Conservation (phyloP, 2,329 filamentous ascomycete species). For the Pseudogymnoascus sp. region DNA sequence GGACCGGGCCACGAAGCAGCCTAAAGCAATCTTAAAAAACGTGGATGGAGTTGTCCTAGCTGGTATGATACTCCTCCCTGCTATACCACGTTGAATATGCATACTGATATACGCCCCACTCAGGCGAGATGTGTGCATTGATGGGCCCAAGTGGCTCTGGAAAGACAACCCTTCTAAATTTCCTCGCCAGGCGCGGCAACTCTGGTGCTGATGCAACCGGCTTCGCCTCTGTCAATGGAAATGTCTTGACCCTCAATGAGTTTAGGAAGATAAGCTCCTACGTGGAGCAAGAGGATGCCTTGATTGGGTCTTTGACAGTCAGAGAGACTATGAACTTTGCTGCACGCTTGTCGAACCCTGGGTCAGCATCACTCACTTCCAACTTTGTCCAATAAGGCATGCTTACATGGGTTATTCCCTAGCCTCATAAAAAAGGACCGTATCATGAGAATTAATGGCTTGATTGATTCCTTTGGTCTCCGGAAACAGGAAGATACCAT, state of each 20-base stretch:
- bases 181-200: slow-evolving; percentile 60
- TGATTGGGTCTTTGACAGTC: slow-evolving; percentile 72
- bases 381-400: not conserved
- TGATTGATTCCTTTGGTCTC: slow-evolving; percentile 63
- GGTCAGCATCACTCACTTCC: slow-evolving; percentile 30
- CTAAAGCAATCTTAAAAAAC: slow-evolving; percentile 53
- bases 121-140: slow-evolving; percentile 66
- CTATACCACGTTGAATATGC: not conserved
- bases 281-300: slow-evolving; percentile 75
- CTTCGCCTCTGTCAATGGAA: slow-evolving; percentile 37
- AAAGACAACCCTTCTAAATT: slow-evolving; percentile 76
- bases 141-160: slow-evolving; percentile 77
- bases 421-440: slow-evolving; percentile 10
- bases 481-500: slow-evolving; percentile 57
- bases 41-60: slow-evolving; percentile 57
- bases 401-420: not conserved
- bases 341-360: slow-evolving; percentile 51
- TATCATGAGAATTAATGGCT: slow-evolving; percentile 34
- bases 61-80: slow-evolving; percentile 32
- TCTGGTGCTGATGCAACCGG: slow-evolving; percentile 43
- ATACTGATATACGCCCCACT: slow-evolving; percentile 8
- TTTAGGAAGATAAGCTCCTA: slow-evolving; percentile 62
- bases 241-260: slow-evolving; percentile 39
- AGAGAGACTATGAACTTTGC: slow-evolving; percentile 68
- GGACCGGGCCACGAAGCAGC: slow-evolving; percentile 55